Percentiles rank a stretch among this genome's conserved stretches.
phyloP scores from a whole-genome alignment of 2,329 filamentous ascomycete genomes.

The Verticillium albo-atrum region DNA sequence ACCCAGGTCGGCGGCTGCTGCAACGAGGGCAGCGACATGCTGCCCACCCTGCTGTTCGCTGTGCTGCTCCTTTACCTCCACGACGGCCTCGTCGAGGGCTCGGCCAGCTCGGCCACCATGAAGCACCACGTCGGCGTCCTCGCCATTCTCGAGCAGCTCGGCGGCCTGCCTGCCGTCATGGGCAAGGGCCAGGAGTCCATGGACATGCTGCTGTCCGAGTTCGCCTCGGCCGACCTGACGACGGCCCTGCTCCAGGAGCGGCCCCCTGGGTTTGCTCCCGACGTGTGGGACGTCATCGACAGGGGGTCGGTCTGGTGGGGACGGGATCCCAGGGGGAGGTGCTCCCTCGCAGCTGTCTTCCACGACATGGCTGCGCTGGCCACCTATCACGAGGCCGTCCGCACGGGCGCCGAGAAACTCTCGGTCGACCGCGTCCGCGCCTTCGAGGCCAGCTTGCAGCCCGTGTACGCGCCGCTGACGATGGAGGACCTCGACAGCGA shows the following conservation, averaged over 20 bases:
- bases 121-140: constrained; percentile 28
- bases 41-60: constrained; percentile 29
- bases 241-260: constrained; percentile 32
- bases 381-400: constrained; percentile 19
- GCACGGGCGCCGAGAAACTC: constrained; percentile 14
- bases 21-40: constrained; percentile 20
- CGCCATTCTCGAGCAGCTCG: constrained; percentile 27
- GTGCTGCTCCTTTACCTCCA: constrained; percentile 38
- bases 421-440: constrained; percentile 22
- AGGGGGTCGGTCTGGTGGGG: constrained; percentile 37
- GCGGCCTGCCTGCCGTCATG: constrained; percentile 19
- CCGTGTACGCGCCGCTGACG: constrained; percentile 19
- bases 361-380: constrained; percentile 22
- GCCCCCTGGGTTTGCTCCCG: constrained; percentile 29
- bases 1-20: constrained; percentile 27
- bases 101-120: constrained; percentile 10
- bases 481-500: constrained; percentile 13
- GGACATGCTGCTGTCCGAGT: constrained; percentile 36
- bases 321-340: constrained; percentile 25
- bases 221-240: constrained; percentile 37
- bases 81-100: constrained; percentile 31
- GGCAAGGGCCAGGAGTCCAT: constrained; percentile 20
- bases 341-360: constrained; percentile 28
- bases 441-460: constrained; percentile 20
- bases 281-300: constrained; percentile 32